Conservation (phyloP, 768 basidiomycete species). For the Coprinellus micaceus region DNA sequence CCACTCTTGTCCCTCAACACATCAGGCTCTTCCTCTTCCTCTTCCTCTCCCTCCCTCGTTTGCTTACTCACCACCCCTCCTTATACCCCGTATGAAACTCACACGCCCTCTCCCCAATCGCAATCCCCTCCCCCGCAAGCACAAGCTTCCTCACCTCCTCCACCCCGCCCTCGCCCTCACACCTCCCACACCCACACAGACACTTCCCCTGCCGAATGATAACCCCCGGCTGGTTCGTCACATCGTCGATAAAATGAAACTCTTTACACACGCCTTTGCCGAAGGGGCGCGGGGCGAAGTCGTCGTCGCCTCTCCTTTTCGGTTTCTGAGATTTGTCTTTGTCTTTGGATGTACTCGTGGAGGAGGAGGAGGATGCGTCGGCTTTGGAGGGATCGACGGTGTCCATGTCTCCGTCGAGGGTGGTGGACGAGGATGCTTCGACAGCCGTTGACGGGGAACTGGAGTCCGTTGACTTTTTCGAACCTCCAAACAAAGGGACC, state of each 20-base stretch:
- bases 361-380: not conserved
- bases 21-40: no score
- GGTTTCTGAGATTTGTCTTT: no score
- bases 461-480: no score
- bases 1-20: no score
- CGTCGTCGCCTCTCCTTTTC: slow-evolving; percentile 52
- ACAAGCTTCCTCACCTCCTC: slow-evolving; percentile 30
- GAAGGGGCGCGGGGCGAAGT: slow-evolving; percentile 63
- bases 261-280: slow-evolving; percentile 65
- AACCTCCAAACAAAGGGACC: not conserved
- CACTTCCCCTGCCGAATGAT: slow-evolving; percentile 26
- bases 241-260: slow-evolving; percentile 55
- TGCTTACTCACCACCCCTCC: slow-evolving; percentile 9
- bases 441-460: not conserved
- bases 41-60: not conserved
- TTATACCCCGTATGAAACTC: slow-evolving; percentile 49
- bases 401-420: no score
- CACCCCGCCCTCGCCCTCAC: slow-evolving; percentile 23
- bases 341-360: not conserved
- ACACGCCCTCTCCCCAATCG: slow-evolving; percentile 58
- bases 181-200: slow-evolving; percentile 9
- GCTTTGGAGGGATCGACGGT: no score
- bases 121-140: slow-evolving; percentile 46
- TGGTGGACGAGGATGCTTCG: not conserved
- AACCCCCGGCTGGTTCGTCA: slow-evolving; percentile 54